Evolutionary conservation across 495 filamentous ascomycete species (phyloP).

Genomic region (Melanomma pulvis-pyrius): DNA sequence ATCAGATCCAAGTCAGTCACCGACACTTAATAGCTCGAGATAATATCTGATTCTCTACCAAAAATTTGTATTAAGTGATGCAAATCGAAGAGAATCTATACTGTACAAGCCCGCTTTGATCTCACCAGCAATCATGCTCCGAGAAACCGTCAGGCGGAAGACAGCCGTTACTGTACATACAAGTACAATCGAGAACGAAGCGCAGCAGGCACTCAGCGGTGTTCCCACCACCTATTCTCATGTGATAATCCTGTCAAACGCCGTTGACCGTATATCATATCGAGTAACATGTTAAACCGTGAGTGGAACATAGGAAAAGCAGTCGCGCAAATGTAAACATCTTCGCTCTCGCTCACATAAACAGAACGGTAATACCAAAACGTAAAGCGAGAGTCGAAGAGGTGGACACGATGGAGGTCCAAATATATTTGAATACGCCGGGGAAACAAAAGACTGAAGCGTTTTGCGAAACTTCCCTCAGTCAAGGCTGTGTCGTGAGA

Average conservation of each 20-base stretch:
- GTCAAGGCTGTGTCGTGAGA: conserved; percentile 4
- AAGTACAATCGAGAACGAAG: not conserved
- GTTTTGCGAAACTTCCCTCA: not conserved
- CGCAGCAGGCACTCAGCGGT: not conserved
- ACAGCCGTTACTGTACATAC: not conserved
- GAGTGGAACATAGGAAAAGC: not conserved
- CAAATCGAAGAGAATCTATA: conserved; percentile 1
- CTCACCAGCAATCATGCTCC: conserved; percentile 8
- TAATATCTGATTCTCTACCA: conserved; percentile 14
- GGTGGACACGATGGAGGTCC: not conserved
- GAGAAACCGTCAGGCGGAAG: conserved; percentile 2
- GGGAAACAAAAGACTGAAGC: not conserved
- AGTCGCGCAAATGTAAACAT: not conserved
- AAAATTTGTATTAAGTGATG: conserved; percentile 14
- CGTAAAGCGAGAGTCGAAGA: conserved; percentile 20
- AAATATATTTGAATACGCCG: not conserved
- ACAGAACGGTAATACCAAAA: conserved; percentile 13
- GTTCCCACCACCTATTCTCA: not conserved
- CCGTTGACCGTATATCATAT: not conserved
- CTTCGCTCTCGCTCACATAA: conserved; percentile 6
- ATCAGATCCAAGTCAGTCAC: not conserved
- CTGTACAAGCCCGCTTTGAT: conserved; percentile 4
- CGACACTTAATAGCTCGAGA: not conserved
- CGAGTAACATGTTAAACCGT: not conserved
- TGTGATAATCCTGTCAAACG: not conserved